Conservation (phyloP, 805 yeast species). For the Cyberlindnera euphorbiae region DNA sequence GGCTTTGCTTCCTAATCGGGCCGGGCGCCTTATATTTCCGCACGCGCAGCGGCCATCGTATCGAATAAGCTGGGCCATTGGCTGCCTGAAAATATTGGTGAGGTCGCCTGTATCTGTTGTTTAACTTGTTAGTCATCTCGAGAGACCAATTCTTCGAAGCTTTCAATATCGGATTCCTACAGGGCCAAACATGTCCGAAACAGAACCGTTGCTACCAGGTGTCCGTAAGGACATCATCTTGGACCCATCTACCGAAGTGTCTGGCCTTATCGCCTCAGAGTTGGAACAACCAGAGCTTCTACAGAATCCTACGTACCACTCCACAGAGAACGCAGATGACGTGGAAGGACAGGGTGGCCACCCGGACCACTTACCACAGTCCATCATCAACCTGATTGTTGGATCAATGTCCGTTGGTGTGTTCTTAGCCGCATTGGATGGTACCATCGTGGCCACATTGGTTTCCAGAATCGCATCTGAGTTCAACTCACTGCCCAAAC, state of each 20-base stretch:
- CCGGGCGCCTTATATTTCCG: too few species aligned
- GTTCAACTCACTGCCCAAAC: slow-evolving; percentile 53
- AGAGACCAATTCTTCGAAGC: too few species aligned
- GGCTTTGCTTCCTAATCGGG: too few species aligned
- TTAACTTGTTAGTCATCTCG: too few species aligned
- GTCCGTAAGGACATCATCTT: slow-evolving; percentile 18
- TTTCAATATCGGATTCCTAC: too few species aligned
- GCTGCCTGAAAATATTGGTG: too few species aligned
- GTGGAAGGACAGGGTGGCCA: slow-evolving; percentile 10
- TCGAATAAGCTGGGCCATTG: too few species aligned
- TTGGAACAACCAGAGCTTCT: slow-evolving; percentile 27
- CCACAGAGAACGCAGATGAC: slow-evolving; percentile 6
- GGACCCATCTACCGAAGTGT: slow-evolving; percentile 30
- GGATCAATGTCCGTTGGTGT: slow-evolving; percentile 42
- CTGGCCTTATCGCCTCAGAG: slow-evolving; percentile 32
- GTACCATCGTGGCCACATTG: slow-evolving; percentile 63
- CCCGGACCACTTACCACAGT: slow-evolving; percentile 7
- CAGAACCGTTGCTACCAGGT: slow-evolving; percentile 18
- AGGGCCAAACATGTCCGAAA: too few species aligned
- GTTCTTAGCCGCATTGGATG: slow-evolving; percentile 61
- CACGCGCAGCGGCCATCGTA: too few species aligned
- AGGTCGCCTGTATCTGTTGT: too few species aligned
- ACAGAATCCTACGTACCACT: slow-evolving; percentile 16
- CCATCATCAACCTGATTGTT: slow-evolving; percentile 30
- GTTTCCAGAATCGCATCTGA: slow-evolving; percentile 66